phyloP scores from a whole-genome alignment of 1,284 basidiomycete genomes.

The Leucoagaricus sp. region DNA sequence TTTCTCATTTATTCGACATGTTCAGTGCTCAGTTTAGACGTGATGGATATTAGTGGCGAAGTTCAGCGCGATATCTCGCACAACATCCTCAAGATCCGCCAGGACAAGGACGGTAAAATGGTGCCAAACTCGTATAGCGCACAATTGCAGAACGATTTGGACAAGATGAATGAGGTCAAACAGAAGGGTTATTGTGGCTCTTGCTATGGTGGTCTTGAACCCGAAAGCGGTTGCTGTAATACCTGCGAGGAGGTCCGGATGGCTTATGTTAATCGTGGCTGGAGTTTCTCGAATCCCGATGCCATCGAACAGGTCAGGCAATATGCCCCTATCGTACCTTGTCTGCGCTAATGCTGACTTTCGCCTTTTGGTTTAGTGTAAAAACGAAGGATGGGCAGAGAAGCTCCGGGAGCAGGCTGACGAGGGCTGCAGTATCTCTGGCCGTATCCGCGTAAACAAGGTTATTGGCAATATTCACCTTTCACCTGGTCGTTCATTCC shows the following conservation, averaged over 20 bases:
- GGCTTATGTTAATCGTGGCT: slow-evolving; percentile 89
- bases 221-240: slow-evolving; percentile 90
- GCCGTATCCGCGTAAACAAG: slow-evolving; percentile 94
- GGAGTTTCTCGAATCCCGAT: slow-evolving; percentile 93
- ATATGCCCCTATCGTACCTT: slow-evolving; percentile 1
- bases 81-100: slow-evolving; percentile 84
- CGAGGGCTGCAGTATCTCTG: slow-evolving; percentile 94
- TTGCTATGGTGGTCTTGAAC: slow-evolving; percentile 90
- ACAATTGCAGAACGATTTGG: slow-evolving; percentile 84
- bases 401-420: slow-evolving; percentile 90
- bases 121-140: slow-evolving; percentile 60
- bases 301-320: slow-evolving; percentile 88
- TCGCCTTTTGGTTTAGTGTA: slow-evolving; percentile 61
- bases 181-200: slow-evolving; percentile 87
- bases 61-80: slow-evolving; percentile 89
- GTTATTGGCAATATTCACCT: slow-evolving; percentile 92
- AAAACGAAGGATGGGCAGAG: slow-evolving; percentile 93
- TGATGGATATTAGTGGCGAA: slow-evolving; percentile 99
- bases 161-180: slow-evolving; percentile 70
- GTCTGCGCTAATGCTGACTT: neutral
- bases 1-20: neutral
- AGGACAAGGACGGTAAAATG: slow-evolving; percentile 61
- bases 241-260: slow-evolving; percentile 94
- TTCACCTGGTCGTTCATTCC: slow-evolving; percentile 92
- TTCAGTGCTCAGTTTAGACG: slow-evolving; percentile 89